phyloP scores from a whole-genome alignment of 202 grass and related monocot species.

The Carex arenaria region DNA sequence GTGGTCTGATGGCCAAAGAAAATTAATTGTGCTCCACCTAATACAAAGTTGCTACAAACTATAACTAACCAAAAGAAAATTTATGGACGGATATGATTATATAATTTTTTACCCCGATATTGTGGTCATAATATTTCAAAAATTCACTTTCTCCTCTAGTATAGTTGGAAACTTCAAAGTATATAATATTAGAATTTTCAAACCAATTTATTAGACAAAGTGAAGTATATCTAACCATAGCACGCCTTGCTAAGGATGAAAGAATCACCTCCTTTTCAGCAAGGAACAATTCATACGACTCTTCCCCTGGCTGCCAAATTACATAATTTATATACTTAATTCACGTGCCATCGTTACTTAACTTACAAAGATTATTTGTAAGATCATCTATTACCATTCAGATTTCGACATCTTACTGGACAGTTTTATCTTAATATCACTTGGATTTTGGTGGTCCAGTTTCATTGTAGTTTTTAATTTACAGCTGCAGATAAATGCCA shows the following conservation, averaged over 20 bases:
- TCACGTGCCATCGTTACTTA: background rate
- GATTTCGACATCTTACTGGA: background rate
- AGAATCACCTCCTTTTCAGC: constrained; percentile 42
- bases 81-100: background rate
- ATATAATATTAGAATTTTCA: background rate
- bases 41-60: too few relatives aligned
- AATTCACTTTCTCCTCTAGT: background rate
- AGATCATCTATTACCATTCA: background rate
- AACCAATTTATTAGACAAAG: background rate
- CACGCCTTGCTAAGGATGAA: constrained; percentile 36
- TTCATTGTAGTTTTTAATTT: background rate
- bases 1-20: background rate
- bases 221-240: constrained; percentile 35
- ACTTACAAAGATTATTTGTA: background rate
- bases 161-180: background rate
- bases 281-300: constrained; percentile 39
- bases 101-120: background rate
- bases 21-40: too few relatives aligned
- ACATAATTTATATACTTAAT: background rate
- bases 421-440: background rate
- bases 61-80: too few relatives aligned
- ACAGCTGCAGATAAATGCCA: background rate
- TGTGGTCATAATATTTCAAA: background rate
- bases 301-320: constrained; percentile 43
- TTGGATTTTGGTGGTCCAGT: background rate